Percentiles rank a stretch among this genome's conserved stretches.
Conservation (phyloP, 306 rosid species). For the Trifolium repens region DNA sequence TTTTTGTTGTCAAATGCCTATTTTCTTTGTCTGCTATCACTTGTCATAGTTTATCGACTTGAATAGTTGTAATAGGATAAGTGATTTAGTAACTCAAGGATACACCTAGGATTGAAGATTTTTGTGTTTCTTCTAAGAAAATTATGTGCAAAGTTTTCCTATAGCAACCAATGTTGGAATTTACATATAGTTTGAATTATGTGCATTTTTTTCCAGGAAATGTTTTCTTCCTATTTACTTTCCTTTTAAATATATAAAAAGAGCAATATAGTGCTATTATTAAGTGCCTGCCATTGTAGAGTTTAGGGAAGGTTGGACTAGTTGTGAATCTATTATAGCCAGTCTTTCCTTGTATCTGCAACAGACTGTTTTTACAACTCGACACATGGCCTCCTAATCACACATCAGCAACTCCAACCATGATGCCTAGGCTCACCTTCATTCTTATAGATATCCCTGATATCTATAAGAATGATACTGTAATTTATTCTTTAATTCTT, state of each 20-base stretch:
- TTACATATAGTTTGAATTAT: conserved; percentile 11
- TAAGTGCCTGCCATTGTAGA: background rate
- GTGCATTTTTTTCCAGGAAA: conserved; percentile 1
- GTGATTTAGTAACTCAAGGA: background rate
- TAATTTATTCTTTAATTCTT: conserved; percentile 17
- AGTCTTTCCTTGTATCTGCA: background rate
- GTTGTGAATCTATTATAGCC: background rate
- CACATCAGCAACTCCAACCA: conserved; percentile 13
- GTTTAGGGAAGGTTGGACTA: conserved; percentile 2
- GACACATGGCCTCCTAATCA: background rate
- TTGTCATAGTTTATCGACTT: background rate
- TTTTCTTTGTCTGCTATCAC: background rate
- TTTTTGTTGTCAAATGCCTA: background rate
- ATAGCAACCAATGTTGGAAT: background rate
- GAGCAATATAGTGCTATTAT: background rate
- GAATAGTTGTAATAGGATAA: conserved; percentile 6
- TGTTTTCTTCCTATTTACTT: background rate
- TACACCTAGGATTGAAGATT: background rate
- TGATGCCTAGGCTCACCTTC: background rate
- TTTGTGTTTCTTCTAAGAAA: conserved; percentile 35
- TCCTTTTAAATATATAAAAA: background rate
- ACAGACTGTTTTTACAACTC: background rate
- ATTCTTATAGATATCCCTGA: conserved; percentile 27
- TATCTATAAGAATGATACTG: too few species aligned
- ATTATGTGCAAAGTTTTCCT: conserved; percentile 6